A percentile compares a stretch with the other conserved stretches of the same genome.
These are phyloP conservation scores for Urochloa ruziziensis DNA, from an alignment of 176 grass and related monocot genomes.

Conservation along the genomic window DNA sequence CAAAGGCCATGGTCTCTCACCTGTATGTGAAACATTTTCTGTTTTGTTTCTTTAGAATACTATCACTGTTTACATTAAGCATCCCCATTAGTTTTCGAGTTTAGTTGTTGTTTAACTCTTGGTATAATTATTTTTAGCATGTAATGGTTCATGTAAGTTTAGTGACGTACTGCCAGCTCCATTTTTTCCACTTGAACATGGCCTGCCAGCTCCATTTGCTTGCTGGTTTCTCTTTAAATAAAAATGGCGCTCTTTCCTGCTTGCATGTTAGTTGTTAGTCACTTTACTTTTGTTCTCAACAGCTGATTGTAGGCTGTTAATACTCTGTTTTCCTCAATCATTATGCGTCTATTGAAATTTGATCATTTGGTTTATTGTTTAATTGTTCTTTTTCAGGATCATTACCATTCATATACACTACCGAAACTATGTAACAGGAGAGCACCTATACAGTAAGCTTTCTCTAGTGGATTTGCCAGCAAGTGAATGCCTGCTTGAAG, in stretches of 20 bases:
- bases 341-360: neutral
- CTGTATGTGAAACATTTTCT: slow-evolving; percentile 63
- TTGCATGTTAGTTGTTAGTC: neutral
- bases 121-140: slow-evolving; percentile 8
- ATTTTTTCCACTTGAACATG: neutral
- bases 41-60: neutral
- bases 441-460: slow-evolving; percentile 88
- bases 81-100: neutral
- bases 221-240: neutral
- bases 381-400: slow-evolving; percentile 65
- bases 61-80: neutral
- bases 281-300: neutral
- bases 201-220: neutral
- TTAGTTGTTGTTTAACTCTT: neutral
- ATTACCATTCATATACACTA: slow-evolving; percentile 96
- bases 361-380: neutral
- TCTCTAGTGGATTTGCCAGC: slow-evolving; percentile 95
- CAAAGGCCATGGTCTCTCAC: slow-evolving; percentile 75
- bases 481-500: slow-evolving; percentile 78
- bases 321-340: neutral
- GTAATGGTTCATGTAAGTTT: slow-evolving; percentile 3
- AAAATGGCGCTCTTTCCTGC: slow-evolving; percentile 4
- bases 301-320: neutral
- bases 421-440: slow-evolving; percentile 74
- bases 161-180: neutral